Evolutionary conservation across 257 asterid species (phyloP).

Genomic region (Nicotiana benthamiana): DNA sequence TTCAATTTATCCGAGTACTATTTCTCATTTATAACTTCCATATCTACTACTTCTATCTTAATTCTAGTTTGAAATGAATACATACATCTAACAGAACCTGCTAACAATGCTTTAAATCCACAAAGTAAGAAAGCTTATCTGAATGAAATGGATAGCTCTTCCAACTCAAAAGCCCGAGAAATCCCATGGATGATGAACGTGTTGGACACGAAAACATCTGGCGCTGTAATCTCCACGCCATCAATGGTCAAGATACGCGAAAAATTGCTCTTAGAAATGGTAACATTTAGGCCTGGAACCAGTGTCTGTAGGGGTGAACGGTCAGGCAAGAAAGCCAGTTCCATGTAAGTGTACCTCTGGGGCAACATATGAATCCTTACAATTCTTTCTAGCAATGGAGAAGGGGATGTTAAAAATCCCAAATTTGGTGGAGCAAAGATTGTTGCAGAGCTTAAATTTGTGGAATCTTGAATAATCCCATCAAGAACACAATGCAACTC

Average conservation of each 20-base stretch:
- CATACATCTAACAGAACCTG: not conserved
- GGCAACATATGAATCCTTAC: slow-evolving; percentile 59
- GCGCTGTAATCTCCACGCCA: slow-evolving; percentile 43
- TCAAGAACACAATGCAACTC: slow-evolving; percentile 54
- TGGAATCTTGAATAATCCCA: slow-evolving; percentile 29
- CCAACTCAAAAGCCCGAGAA: slow-evolving; percentile 27
- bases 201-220: slow-evolving; percentile 31
- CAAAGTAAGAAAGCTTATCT: not conserved
- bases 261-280: slow-evolving; percentile 13
- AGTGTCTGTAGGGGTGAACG: slow-evolving; percentile 36
- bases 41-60: not conserved
- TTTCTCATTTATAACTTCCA: not conserved
- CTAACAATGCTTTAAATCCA: not conserved
- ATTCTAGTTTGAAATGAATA: not conserved
- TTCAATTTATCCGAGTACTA: not conserved
- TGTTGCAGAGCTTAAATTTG: slow-evolving; percentile 33
- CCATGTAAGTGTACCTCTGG: slow-evolving; percentile 21
- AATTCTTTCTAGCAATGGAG: slow-evolving; percentile 39
- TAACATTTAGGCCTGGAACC: slow-evolving; percentile 23
- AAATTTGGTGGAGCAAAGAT: slow-evolving; percentile 56
- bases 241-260: slow-evolving; percentile 22
- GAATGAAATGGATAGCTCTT: slow-evolving; percentile 16
- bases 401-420: slow-evolving; percentile 36
- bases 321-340: slow-evolving; percentile 26
- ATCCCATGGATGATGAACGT: slow-evolving; percentile 53